Evolutionary conservation across 2,329 filamentous ascomycete species (phyloP).

Genomic region (Fusarium euwallaceae): DNA sequence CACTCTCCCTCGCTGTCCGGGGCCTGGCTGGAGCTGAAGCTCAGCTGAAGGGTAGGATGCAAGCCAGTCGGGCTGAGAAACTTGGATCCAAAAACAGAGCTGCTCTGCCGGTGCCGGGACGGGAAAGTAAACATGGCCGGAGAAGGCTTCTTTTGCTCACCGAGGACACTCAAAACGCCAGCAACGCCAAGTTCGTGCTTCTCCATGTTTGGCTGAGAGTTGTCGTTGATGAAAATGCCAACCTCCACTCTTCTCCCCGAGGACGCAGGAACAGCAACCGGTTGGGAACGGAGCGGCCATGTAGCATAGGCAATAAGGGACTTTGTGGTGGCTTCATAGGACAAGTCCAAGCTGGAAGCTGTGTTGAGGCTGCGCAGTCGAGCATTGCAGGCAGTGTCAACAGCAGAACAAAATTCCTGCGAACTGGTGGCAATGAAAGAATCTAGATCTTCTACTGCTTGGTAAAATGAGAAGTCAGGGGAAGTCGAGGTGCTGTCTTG

Average conservation of each 20-base stretch:
- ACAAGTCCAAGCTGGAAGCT: slow-evolving; percentile 79
- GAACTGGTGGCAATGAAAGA: slow-evolving; percentile 67
- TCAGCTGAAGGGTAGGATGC: slow-evolving; percentile 83
- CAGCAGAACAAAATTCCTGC: slow-evolving; percentile 63
- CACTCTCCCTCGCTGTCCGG: slow-evolving; percentile 72
- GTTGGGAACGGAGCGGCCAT: slow-evolving; percentile 66
- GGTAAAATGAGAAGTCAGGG: slow-evolving; percentile 77
- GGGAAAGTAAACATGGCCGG: slow-evolving; percentile 87
- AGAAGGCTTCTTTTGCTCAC: slow-evolving; percentile 78
- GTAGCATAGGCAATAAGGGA: slow-evolving; percentile 74
- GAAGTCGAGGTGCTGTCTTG: slow-evolving; percentile 53
- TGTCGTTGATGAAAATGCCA: slow-evolving; percentile 76
- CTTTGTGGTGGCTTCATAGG: slow-evolving; percentile 78
- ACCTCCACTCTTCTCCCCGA: slow-evolving; percentile 77
- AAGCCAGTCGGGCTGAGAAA: slow-evolving; percentile 83
- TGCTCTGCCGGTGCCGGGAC: slow-evolving; percentile 77
- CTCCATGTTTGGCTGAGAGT: slow-evolving; percentile 70
- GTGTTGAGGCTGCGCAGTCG: slow-evolving; percentile 59
- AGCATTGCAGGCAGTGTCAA: slow-evolving; percentile 63
- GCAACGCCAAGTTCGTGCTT: slow-evolving; percentile 82
- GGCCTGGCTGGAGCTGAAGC: slow-evolving; percentile 66
- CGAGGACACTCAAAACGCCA: slow-evolving; percentile 83
- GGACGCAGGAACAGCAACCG: slow-evolving; percentile 57
- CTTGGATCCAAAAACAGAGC: slow-evolving; percentile 68
- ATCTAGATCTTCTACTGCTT: slow-evolving; percentile 69